A percentile compares a stretch with the other conserved stretches of the same genome.
phyloP scores from a whole-genome alignment of 2,329 filamentous ascomycete species.

The Dichotomopilus funicola region DNA sequence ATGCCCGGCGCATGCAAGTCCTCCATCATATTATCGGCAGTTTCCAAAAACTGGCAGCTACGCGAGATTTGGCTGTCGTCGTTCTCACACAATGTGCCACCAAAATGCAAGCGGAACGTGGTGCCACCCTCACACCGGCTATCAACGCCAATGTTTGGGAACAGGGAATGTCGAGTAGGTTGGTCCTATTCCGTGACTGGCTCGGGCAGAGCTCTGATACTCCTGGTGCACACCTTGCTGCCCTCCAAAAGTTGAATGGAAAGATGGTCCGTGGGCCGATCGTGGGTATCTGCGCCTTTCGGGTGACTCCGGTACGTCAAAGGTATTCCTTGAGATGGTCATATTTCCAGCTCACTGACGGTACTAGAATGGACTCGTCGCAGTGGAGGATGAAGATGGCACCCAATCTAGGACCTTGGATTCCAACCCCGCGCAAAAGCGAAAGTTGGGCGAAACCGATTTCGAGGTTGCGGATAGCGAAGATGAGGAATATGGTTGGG shows the following conservation, averaged over 20 bases:
- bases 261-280: constrained; percentile 36
- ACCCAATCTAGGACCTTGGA: constrained; percentile 30
- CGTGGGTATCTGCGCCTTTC: constrained; percentile 43
- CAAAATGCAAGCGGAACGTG: constrained; percentile 61
- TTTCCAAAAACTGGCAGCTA: constrained; percentile 68
- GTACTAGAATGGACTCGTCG: constrained; percentile 38
- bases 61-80: constrained; percentile 65
- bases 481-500: constrained; percentile 69
- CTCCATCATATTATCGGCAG: constrained; percentile 61
- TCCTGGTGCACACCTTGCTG: constrained; percentile 51
- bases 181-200: constrained; percentile 78
- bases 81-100: constrained; percentile 75
- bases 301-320: constrained; percentile 39
- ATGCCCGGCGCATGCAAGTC: constrained; percentile 37
- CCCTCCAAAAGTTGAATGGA: constrained; percentile 59
- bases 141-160: constrained; percentile 77
- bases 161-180: constrained; percentile 61
- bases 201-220: constrained; percentile 42
- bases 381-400: constrained; percentile 36
- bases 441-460: constrained; percentile 56
- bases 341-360: constrained; percentile 10
- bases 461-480: constrained; percentile 55
- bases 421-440: constrained; percentile 45
- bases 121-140: constrained; percentile 66
- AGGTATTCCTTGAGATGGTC: not conserved